Base-by-base conservation (phyloP, 352 stramenopile species). In the Globisporangium viniferum region DNA sequence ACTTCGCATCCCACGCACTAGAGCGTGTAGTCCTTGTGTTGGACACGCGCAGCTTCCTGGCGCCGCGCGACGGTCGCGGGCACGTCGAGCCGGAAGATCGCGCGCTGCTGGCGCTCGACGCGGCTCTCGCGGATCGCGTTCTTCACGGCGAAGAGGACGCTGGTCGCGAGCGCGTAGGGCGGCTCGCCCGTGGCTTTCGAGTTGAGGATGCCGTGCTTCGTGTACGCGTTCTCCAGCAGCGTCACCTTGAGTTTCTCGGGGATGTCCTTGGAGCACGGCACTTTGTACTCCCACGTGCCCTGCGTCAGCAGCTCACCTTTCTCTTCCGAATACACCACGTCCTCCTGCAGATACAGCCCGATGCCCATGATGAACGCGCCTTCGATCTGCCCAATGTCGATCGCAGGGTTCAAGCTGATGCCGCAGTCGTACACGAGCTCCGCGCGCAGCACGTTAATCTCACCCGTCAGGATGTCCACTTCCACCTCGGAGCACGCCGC, bases 311-410 rank as follows among this genome's bases (percentile, higher is more conserved):
- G 66, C 55, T 84, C 93, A 49, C 89, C 94, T 60, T 92, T 85
- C 54, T 96, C 79, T 64, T 98, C 92, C 14, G 90, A 93, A 82
- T 94, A 98, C 22, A 98, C 86, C 31, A 98, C 71, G 74, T 98
- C 93, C 67, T 99, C 97, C 51, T 98, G 90, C 3, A 94, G 96
- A 56, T 93, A 94, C 74, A 97, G 91, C 3, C 97, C 97, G 77
- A 98, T 97, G 49, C 94, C 96, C 70, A 99, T 97, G 59, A 98
- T 89, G 74, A 99, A 99, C 1, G 93, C 97, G 29, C 97, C 97
- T 82, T 99, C 97, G 53, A 99, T 98, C 78, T 99, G 97, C 20
- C 97, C 96, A 74, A 99, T 97, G 71, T 99, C 96, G 73, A 99
- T 98, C 15, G 92, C 84, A 22, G 96, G 96, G 74, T 99, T 99